phyloP scores from a whole-genome alignment of 2,329 filamentous ascomycete genomes.

The Botrytis aclada region DNA sequence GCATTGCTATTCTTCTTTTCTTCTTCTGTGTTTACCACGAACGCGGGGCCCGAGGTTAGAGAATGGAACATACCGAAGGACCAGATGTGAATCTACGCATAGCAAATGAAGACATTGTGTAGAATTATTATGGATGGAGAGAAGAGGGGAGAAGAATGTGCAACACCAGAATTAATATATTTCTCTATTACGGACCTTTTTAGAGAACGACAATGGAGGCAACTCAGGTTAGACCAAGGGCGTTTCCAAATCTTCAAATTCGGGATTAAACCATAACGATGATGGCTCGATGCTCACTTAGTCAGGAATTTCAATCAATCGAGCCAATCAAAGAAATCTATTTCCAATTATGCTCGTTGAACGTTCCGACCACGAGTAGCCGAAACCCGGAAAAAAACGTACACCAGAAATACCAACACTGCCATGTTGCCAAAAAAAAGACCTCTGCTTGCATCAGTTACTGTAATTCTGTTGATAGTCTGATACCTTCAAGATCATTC shows the following conservation, averaged over 20 bases:
- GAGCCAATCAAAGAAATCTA: conserved; percentile 1
- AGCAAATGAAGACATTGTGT: conserved; percentile 62
- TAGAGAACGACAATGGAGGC: conserved; percentile 10
- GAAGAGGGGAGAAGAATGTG: conserved; percentile 23
- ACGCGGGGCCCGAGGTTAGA: conserved; percentile 20
- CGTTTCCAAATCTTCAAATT: conserved; percentile 11
- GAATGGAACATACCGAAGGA: conserved; percentile 50
- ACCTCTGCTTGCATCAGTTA: too few relatives aligned
- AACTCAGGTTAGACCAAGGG: conserved; percentile 10
- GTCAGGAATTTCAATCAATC: conserved; percentile 4
- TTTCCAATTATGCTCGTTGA: background rate
- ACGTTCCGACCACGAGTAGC: background rate
- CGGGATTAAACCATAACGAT: conserved; percentile 15
- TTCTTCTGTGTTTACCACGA: conserved; percentile 7
- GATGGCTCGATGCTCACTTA: conserved; percentile 13
- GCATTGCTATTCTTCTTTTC: conserved; percentile 23
- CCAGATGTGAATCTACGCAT: conserved; percentile 58
- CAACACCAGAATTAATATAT: conserved; percentile 11
- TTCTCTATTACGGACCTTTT: conserved; percentile 5
- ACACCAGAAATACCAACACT: background rate
- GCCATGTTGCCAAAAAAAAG: too few relatives aligned
- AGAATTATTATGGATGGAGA: conserved; percentile 18
- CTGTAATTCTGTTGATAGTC: background rate
- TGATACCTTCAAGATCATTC: background rate
- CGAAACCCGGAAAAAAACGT: background rate